Evolutionary conservation across 2,329 filamentous ascomycete species (phyloP).

Genomic region (Colletotrichum zoysiae): DNA sequence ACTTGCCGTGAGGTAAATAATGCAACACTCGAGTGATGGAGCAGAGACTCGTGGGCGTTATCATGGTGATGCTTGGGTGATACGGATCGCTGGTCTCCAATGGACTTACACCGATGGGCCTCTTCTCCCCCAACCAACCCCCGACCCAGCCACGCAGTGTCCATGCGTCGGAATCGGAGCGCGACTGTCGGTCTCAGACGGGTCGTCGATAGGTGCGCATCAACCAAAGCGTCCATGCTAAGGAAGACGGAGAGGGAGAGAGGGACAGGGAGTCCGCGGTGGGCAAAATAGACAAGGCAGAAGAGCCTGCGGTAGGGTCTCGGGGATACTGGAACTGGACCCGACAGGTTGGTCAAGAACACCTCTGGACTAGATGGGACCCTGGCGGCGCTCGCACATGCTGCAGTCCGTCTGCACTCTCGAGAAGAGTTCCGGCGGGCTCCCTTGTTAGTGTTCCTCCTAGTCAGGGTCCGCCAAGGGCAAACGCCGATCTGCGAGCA

Average conservation of each 20-base stretch:
- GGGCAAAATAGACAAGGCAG: slow-evolving; percentile 13
- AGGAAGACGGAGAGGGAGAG: slow-evolving; percentile 3
- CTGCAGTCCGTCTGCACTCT: slow-evolving; percentile 25
- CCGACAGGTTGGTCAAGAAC: slow-evolving; percentile 39
- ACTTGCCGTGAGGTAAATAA: slow-evolving; percentile 14
- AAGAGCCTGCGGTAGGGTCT: slow-evolving; percentile 25
- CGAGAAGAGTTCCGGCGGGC: slow-evolving; percentile 16
- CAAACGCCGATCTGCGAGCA: slow-evolving; percentile 34
- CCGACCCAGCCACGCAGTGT: slow-evolving; percentile 10
- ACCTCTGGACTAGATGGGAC: slow-evolving; percentile 26
- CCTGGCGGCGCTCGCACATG: slow-evolving; percentile 26
- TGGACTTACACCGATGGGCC: slow-evolving; percentile 40
- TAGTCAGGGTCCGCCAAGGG: slow-evolving; percentile 28
- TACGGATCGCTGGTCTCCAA: slow-evolving; percentile 31
- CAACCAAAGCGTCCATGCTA: slow-evolving; percentile 27
- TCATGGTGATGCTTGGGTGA: neutral
- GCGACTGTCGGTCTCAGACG: slow-evolving; percentile 25
- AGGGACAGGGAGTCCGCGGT: slow-evolving; percentile 1
- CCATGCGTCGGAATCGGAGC: slow-evolving; percentile 28
- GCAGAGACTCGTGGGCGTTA: slow-evolving; percentile 13
- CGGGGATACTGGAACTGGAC: slow-evolving; percentile 31
- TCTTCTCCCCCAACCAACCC: slow-evolving; percentile 7
- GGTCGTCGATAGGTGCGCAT: slow-evolving; percentile 24
- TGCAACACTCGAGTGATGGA: slow-evolving; percentile 12
- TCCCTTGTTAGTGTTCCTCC: slow-evolving; percentile 20